phyloP scores from a whole-genome alignment of 2,329 filamentous ascomycete genomes.

The Sarocladiaceae sp. region DNA sequence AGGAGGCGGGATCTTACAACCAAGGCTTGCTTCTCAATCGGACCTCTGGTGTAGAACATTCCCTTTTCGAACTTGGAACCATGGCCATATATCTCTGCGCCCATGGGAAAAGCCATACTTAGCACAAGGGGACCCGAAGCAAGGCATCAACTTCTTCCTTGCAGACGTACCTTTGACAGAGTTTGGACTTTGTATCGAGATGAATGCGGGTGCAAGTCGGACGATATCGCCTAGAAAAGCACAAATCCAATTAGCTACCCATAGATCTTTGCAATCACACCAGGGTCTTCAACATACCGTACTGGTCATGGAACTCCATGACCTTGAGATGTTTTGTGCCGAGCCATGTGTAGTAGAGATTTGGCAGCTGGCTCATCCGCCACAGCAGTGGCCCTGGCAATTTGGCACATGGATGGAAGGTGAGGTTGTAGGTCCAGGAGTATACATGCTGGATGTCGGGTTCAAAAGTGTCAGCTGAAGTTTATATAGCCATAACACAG shows the following conservation, averaged over 20 bases:
- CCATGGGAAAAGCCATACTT: too few relatives aligned
- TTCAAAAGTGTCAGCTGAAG: too few relatives aligned
- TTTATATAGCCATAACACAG: too few relatives aligned
- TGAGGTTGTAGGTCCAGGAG: constrained; percentile 8
- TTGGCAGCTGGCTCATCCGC: constrained; percentile 3
- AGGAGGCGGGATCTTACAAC: too few relatives aligned
- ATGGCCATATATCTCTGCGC: neutral
- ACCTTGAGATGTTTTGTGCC: constrained; percentile 4
- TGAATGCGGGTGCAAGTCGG: neutral
- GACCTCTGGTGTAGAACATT: neutral
- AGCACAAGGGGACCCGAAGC: neutral
- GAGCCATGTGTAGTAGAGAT: constrained; percentile 6
- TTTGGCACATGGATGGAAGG: constrained; percentile 4
- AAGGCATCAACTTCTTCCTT: neutral
- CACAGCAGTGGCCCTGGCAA: constrained; percentile 5
- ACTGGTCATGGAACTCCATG: constrained; percentile 1
- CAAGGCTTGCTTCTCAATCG: neutral
- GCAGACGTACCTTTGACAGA: neutral
- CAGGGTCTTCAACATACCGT: neutral
- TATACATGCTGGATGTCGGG: too few relatives aligned
- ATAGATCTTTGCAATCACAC: neutral
- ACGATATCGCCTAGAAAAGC: neutral
- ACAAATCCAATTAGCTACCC: neutral
- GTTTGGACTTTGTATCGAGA: neutral
- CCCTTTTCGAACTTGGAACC: neutral